Percentiles rank a stretch among this genome's conserved stretches.
These are phyloP conservation scores for Monosporascus sp. DNA, from an alignment of 2,329 filamentous ascomycete genomes.

Conservation along the genomic window DNA sequence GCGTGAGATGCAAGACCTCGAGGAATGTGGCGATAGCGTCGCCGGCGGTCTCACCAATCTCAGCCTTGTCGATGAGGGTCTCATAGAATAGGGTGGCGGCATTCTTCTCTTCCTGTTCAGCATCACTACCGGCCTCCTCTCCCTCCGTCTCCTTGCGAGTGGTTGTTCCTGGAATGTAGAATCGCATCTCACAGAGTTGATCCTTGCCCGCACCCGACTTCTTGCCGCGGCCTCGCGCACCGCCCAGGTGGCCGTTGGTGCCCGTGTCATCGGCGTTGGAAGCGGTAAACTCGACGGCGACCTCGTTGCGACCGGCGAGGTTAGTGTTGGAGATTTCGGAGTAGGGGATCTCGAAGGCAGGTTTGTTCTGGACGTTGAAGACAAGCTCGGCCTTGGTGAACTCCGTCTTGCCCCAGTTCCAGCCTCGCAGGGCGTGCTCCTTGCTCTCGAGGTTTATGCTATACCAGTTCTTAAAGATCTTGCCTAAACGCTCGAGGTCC, in stretches of 20 bases:
- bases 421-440: slow-evolving; percentile 90
- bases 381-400: slow-evolving; percentile 91
- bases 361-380: slow-evolving; percentile 95
- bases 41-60: slow-evolving; percentile 98
- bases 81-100: slow-evolving; percentile 98
- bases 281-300: slow-evolving; percentile 86
- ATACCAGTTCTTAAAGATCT: slow-evolving; percentile 98
- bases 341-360: slow-evolving; percentile 95
- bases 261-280: slow-evolving; percentile 66
- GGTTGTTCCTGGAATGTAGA: slow-evolving; percentile 92
- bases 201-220: slow-evolving; percentile 87
- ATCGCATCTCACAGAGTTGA: slow-evolving; percentile 96
- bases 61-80: slow-evolving; percentile 94
- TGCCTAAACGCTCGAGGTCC: slow-evolving; percentile 84
- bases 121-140: slow-evolving; percentile 64
- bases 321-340: slow-evolving; percentile 98
- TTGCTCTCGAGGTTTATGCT: slow-evolving; percentile 86
- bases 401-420: slow-evolving; percentile 99
- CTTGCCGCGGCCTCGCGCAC: slow-evolving; percentile 70
- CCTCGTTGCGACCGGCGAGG: slow-evolving; percentile 93
- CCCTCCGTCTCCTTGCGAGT: slow-evolving; percentile 71
- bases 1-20: slow-evolving; percentile 93
- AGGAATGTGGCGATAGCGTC: slow-evolving; percentile 97
- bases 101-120: slow-evolving; percentile 79
- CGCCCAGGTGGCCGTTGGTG: slow-evolving; percentile 67